These are phyloP conservation scores for Cytospora leucostoma DNA, from an alignment of 2,329 filamentous ascomycete genomes.

Conservation along the genomic window DNA sequence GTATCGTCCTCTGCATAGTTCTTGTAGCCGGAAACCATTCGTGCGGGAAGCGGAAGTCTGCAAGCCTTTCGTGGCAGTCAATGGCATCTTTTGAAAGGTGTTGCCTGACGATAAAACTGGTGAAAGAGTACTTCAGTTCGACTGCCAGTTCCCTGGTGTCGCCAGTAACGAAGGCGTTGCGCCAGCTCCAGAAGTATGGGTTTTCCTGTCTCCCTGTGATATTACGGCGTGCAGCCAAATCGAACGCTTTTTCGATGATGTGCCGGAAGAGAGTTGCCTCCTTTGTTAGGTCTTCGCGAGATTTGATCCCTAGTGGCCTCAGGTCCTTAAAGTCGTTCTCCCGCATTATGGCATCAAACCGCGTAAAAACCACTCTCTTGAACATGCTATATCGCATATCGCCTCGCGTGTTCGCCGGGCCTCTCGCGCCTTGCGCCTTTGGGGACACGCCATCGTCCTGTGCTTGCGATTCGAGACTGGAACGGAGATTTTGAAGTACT, in stretches of 20 bases:
- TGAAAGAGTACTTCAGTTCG: constrained; percentile 70
- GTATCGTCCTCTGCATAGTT: constrained; percentile 75
- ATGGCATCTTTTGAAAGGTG: constrained; percentile 59
- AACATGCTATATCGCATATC: constrained; percentile 29
- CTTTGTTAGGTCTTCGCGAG: constrained; percentile 45
- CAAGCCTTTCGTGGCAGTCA: constrained; percentile 62
- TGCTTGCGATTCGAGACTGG: constrained; percentile 20
- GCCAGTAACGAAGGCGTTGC: constrained; percentile 58
- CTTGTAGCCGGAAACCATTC: constrained; percentile 93
- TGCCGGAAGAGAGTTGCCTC: constrained; percentile 50
- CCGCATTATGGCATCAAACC: constrained; percentile 42
- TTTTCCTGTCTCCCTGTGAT: constrained; percentile 46
- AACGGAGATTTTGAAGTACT: constrained; percentile 26
- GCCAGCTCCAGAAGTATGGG: constrained; percentile 59
- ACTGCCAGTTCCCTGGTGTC: constrained; percentile 53
- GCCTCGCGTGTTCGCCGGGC: background rate
- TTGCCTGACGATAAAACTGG: constrained; percentile 61
- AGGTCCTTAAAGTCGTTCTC: constrained; percentile 34
- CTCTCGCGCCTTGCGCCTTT: no score
- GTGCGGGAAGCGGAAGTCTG: constrained; percentile 84
- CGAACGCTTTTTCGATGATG: constrained; percentile 48
- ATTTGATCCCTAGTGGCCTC: constrained; percentile 39
- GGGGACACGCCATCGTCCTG: background rate
- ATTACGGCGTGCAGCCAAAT: constrained; percentile 43
- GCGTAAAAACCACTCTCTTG: constrained; percentile 32